phyloP scores from a whole-genome alignment of 257 asterid genomes.

The Nicotiana sylvestris region DNA sequence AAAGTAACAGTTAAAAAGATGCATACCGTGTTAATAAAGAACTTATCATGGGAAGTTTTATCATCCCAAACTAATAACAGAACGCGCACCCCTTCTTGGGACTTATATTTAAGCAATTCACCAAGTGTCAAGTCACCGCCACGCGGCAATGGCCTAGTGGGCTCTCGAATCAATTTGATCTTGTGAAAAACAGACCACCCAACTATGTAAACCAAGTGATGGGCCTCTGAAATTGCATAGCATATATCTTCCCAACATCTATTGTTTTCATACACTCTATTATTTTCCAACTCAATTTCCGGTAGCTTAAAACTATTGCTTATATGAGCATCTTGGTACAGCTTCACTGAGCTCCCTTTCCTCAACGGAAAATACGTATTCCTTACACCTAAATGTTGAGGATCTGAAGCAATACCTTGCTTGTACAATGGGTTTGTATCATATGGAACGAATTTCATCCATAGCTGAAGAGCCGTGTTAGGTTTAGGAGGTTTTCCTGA shows the following conservation, averaged over 20 bases:
- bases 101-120: conserved; percentile 80
- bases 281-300: conserved; percentile 49
- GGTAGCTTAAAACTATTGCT: conserved; percentile 42
- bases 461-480: conserved; percentile 41
- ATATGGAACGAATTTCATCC: conserved; percentile 50
- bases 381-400: conserved; percentile 46
- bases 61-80: conserved; percentile 91
- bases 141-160: conserved; percentile 62
- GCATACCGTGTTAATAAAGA: conserved; percentile 64
- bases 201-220: conserved; percentile 74
- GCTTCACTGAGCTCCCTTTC: conserved; percentile 63
- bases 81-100: conserved; percentile 95
- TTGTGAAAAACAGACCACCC: conserved; percentile 92
- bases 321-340: conserved; percentile 86
- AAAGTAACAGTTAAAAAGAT: neutral
- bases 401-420: conserved; percentile 75
- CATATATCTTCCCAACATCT: conserved; percentile 91
- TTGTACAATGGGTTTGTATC: conserved; percentile 49
- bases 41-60: conserved; percentile 72
- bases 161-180: conserved; percentile 72
- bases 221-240: conserved; percentile 80
- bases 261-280: conserved; percentile 32
- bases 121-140: conserved; percentile 90
- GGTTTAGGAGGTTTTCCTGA: conserved; percentile 59
- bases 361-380: conserved; percentile 67